Percentiles rank a stretch among this genome's conserved stretches.
These are phyloP conservation scores for Diospyros kaki DNA, from an alignment of 148 eudicot species.

Conservation along the genomic window DNA sequence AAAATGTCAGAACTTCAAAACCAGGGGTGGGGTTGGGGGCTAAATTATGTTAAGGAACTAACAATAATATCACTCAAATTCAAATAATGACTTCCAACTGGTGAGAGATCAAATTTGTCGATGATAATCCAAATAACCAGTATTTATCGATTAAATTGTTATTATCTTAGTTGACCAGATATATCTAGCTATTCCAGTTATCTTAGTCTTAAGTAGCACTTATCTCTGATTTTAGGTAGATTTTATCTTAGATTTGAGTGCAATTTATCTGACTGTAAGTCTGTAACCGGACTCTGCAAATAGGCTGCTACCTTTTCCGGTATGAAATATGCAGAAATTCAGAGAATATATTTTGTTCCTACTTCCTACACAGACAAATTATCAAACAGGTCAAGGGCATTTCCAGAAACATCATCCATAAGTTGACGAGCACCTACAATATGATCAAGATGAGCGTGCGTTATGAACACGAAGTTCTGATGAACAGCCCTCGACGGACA, in stretches of 20 bases:
- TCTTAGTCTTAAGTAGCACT: too few species aligned
- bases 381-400: neutral
- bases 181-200: too few species aligned
- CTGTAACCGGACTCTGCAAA: too few species aligned
- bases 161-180: too few species aligned
- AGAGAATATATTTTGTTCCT: too few species aligned
- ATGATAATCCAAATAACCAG: neutral
- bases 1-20: too few species aligned
- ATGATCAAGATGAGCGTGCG: slow-evolving; percentile 98
- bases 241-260: too few species aligned
- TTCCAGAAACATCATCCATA: neutral
- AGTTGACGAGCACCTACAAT: slow-evolving; percentile 42
- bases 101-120: neutral
- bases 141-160: neutral
- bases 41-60: neutral
- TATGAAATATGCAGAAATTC: too few species aligned
- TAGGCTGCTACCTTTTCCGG: too few species aligned
- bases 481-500: slow-evolving; percentile 81
- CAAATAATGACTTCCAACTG: neutral
- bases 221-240: too few species aligned
- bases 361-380: neutral
- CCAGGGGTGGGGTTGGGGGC: too few species aligned
- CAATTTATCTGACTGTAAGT: too few species aligned
- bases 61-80: neutral
- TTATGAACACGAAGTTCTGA: slow-evolving; percentile 80